Evolutionary conservation across 345 rosid species (phyloP), one percentile per base, ranked within the genome.

Genomic region (Leavenworthia alabamica): DNA sequence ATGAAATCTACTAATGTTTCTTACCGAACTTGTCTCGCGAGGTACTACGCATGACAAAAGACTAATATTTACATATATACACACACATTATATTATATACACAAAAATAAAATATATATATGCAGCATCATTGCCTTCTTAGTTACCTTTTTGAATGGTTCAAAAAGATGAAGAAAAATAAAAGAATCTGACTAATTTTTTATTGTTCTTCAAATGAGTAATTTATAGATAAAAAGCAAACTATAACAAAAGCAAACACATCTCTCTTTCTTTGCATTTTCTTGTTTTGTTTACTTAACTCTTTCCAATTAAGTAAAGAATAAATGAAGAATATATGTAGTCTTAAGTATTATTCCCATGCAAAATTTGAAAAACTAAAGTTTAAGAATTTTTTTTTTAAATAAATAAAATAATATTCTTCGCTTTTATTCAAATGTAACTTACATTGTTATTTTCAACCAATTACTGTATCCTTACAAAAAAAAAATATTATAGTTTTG

Each of bases 41-140:
- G 75, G 75, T 68, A 77, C 75, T 70, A 80, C 81, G 86, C 82
- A 79, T 79, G 87, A 71, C 47, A 75, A 69, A 86, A 79, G 79
- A 48, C 68, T 66, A 63, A 11, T 73, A 70, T 61, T 24, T 35
- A 55, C 61, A 55, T 33, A 12, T 42, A 56, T 20, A 37, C 2
- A 32, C 7, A 39, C 7, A 40, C 33, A 27, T 37, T 58, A 36
- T 37, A 46, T 54, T 24, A 28, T 12, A 29, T 26, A n/a, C 17
- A 13, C n/a, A 14, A 29, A 8, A 31, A 59, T 44, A 12, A 27
- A n/a, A n/a, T n/a, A 14, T n/a, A 26, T 29, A 31, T 37, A 55
- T 56, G 60, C 36, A 29, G 47, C 54, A 56, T 64, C 70, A 63
- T 49, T 64, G 60, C 39, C 54, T 56, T 41, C 52, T 56, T 23